phyloP scores from a whole-genome alignment of 2,329 filamentous ascomycete genomes.

The Cordyceps tenuipes region DNA sequence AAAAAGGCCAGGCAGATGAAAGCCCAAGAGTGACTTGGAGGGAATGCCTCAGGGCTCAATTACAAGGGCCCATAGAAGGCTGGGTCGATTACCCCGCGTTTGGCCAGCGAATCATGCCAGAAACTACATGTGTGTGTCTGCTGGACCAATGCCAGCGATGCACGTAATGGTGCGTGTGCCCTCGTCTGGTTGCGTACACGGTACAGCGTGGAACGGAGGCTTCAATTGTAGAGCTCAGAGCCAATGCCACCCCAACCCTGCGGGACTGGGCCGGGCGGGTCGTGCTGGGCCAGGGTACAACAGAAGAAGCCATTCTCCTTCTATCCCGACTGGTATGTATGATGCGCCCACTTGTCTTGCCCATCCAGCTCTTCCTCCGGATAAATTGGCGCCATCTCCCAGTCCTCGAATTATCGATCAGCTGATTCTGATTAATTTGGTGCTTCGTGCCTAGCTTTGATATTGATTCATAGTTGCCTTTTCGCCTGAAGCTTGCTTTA shows the following conservation, averaged over 20 bases:
- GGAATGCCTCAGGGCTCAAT: constrained; percentile 11
- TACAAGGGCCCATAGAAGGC: neutral
- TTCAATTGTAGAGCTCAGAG: neutral
- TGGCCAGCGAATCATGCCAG: neutral
- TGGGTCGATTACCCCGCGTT: constrained; percentile 11
- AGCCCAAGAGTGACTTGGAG: neutral
- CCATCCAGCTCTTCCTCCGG: neutral
- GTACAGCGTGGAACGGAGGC: neutral
- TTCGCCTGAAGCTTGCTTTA: neutral
- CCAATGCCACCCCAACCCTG: neutral
- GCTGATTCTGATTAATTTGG: neutral
- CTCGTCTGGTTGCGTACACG: constrained; percentile 5
- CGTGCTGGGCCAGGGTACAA: neutral
- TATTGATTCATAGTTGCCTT: neutral
- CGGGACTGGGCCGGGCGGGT: neutral
- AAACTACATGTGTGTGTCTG: neutral
- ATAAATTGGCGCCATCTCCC: neutral
- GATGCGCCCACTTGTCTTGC: neutral
- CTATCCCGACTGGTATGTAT: neutral
- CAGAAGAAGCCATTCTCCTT: neutral
- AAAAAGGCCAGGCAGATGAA: neutral
- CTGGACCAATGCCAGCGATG: constrained; percentile 1
- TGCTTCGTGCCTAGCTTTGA: neutral
- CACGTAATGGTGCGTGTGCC: neutral
- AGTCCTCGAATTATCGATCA: neutral